Evolutionary conservation across 148 eudicot genomes (phyloP), one percentile per base, ranked within the genome.

Genomic region (Rheum nobile): DNA sequence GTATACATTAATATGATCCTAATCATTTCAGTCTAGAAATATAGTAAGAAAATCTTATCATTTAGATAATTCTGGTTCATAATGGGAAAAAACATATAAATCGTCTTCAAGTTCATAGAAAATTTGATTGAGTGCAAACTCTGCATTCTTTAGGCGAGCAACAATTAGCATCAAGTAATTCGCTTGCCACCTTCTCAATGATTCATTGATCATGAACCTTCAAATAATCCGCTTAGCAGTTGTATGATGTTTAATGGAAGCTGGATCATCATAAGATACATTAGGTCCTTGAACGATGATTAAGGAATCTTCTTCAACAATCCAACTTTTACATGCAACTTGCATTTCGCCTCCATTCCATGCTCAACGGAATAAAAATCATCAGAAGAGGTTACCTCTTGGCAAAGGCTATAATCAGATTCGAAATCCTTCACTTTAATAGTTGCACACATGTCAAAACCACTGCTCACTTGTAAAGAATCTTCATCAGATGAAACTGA

Each of bases 111-210:
- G 71, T 74, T 86, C 84, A 42, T 32, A 72, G 41, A 82, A 83
- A 71, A 75, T 75, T 77, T 85, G 80, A 81, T 85, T 84, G 55
- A 83, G 74, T 72, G 81, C 88, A 83, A 29, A 1, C 63, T 75
- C 73, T 74, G 41, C 28, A 68, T 68, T 78, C 82, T 61, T 72
- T 68, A 22, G 77, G 39, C 38, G 16, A 73, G 76, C 69, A 74
- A 65, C 9, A 41, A 68, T 2, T 21, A 75, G 37, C 35, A 42
- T 28, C 50, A 6, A 6, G 59, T 31, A 71, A 35, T 24, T 68
- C 70, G 11, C 39, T 65, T 32, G 70, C 19, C 17, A 31, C 21
- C n/a, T 29, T 34, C 39, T 31, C 70, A 32, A 17, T 65, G 41
- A 65, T 65, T 65, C 39, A 41, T 21, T 16, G 7, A 16, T 65